phyloP scores from a whole-genome alignment of 768 basidiomycete species.

The Cantharellus anzutake region DNA sequence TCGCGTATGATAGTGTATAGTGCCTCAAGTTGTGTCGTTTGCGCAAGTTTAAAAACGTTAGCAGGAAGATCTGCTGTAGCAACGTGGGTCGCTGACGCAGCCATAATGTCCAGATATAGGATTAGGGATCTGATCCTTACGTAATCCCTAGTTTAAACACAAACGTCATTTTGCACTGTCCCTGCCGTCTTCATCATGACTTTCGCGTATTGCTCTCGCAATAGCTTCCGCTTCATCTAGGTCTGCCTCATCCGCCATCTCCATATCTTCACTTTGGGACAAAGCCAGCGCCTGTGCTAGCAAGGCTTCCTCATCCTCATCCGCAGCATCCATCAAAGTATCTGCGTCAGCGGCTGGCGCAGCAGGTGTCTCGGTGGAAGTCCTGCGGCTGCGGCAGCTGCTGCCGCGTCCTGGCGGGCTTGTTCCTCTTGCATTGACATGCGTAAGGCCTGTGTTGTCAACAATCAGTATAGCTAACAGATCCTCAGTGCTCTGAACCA shows the following conservation, averaged over 20 bases:
- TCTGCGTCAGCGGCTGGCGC: conserved; percentile 17
- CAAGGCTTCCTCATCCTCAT: conserved; percentile 62
- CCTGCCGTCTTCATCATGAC: background rate
- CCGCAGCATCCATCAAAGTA: conserved; percentile 14
- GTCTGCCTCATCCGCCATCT: conserved; percentile 29
- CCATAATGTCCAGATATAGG: background rate
- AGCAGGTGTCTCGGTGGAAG: conserved; percentile 16
- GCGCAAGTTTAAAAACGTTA: conserved; percentile 76
- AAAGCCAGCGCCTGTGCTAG: conserved; percentile 61
- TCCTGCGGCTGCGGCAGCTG: conserved; percentile 23
- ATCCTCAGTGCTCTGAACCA: conserved; percentile 11
- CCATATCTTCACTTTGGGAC: conserved; percentile 33
- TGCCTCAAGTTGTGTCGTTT: conserved; percentile 86
- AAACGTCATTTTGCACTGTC: no score
- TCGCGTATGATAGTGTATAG: conserved; percentile 90
- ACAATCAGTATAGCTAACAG: background rate
- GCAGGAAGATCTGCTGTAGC: conserved; percentile 31
- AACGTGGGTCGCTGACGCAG: background rate
- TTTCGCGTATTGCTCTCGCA: conserved; percentile 44
- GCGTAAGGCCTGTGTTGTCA: conserved; percentile 52
- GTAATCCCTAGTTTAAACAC: no score
- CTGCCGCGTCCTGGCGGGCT: conserved; percentile 34
- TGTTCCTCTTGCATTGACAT: conserved; percentile 95
- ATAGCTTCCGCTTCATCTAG: conserved; percentile 74
- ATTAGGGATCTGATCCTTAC: background rate